phyloP scores from a whole-genome alignment of 495 filamentous ascomycete species.

The Penicillium soppii region DNA sequence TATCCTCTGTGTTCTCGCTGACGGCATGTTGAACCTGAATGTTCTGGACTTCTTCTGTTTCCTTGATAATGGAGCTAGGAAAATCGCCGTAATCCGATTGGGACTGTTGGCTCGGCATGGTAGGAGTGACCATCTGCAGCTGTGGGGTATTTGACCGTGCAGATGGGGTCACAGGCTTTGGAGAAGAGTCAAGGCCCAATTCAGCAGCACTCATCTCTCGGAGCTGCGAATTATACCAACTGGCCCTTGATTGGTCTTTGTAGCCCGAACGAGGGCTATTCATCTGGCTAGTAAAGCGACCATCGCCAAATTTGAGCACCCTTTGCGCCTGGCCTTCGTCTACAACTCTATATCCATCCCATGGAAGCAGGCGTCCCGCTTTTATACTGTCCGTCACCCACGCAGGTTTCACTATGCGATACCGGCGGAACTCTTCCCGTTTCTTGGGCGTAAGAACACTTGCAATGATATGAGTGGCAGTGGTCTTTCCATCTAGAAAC shows the following conservation, averaged over 20 bases:
- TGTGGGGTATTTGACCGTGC: background rate
- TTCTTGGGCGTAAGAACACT: constrained; percentile 90
- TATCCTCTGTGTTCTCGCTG: background rate
- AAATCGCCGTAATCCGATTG: constrained; percentile 49
- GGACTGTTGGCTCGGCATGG: constrained; percentile 6
- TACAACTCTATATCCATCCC: constrained; percentile 77
- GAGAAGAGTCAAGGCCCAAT: background rate
- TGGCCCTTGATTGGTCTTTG: constrained; percentile 69
- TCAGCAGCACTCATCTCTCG: constrained; percentile 30
- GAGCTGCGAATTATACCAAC: constrained; percentile 78
- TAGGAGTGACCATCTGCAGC: background rate
- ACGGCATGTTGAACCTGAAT: background rate
- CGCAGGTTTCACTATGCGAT: constrained; percentile 92
- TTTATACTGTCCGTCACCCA: constrained; percentile 91
- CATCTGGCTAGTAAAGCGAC: constrained; percentile 63
- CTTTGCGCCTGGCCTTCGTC: constrained; percentile 77
- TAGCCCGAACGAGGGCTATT: constrained; percentile 60
- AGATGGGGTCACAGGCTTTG: constrained; percentile 5
- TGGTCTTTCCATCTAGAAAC: constrained; percentile 91
- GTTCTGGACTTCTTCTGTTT: constrained; percentile 10
- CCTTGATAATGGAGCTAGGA: constrained; percentile 35
- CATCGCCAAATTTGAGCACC: constrained; percentile 72
- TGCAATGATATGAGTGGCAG: constrained; percentile 92
- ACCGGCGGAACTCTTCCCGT: constrained; percentile 75
- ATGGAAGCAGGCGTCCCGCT: constrained; percentile 76